Conservation (phyloP, 1,139 yeast genomes). For the Nakaseomyces uthaithaninus region DNA sequence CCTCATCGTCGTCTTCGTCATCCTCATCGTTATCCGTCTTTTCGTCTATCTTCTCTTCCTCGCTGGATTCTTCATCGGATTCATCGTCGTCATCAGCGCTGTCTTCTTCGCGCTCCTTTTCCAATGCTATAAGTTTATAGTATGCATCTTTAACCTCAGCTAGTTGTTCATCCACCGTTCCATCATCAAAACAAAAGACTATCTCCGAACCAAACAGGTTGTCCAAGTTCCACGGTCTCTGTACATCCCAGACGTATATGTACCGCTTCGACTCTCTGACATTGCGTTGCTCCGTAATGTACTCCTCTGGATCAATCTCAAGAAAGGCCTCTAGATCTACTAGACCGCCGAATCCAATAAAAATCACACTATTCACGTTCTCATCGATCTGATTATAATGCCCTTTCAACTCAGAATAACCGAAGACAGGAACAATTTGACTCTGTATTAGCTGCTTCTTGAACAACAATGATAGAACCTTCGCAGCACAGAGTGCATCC, state of each 20-base stretch:
- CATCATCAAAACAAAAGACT: conserved; percentile 83
- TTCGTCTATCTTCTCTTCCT: conserved; percentile 30
- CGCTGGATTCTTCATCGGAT: conserved; percentile 27
- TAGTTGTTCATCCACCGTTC: conserved; percentile 53
- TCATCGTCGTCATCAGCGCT: conserved; percentile 38
- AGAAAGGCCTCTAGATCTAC: conserved; percentile 76
- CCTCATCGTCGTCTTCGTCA: conserved; percentile 35
- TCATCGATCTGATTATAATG: conserved; percentile 60
- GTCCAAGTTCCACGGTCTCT: conserved; percentile 93
- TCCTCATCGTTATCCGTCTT: conserved; percentile 27
- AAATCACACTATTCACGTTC: conserved; percentile 68
- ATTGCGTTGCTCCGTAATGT: conserved; percentile 22
- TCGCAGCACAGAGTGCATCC: conserved; percentile 87
- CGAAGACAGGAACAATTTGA: conserved; percentile 90
- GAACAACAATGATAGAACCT: conserved; percentile 59
- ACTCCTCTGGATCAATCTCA: conserved; percentile 52
- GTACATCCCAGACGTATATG: conserved; percentile 81
- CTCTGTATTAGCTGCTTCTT: conserved; percentile 79
- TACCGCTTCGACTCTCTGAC: conserved; percentile 36
- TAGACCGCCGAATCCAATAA: conserved; percentile 94
- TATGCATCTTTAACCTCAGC: conserved; percentile 50
- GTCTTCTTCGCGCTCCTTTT: conserved; percentile 36
- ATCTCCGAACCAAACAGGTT: conserved; percentile 81
- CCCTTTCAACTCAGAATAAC: conserved; percentile 65
- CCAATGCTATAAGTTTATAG: conserved; percentile 38